Conservation (phyloP, 192 early-diverging fungal genomes). For the Coemansia sp. region DNA sequence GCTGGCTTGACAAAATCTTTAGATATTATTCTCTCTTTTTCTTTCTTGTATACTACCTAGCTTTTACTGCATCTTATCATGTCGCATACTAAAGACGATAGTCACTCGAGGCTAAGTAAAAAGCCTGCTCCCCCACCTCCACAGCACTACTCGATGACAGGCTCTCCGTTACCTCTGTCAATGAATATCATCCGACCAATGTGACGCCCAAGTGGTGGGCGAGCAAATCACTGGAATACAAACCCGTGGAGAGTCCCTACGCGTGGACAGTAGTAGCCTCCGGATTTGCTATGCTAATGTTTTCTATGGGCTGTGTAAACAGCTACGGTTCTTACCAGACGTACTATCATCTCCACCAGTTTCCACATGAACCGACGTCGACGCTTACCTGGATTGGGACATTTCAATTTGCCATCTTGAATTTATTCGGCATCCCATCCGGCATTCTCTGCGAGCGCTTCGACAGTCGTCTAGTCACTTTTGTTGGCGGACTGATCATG, state of each 20-base stretch:
- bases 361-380: conserved; percentile 45
- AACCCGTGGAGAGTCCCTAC: conserved; percentile 36
- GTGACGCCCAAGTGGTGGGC: conserved; percentile 26
- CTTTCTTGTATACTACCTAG: background rate
- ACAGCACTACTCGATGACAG: background rate
- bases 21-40: background rate
- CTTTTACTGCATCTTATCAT: background rate
- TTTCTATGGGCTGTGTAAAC: conserved; percentile 59
- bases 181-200: background rate
- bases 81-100: conserved; percentile 11
- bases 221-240: conserved; percentile 35
- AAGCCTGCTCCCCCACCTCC: background rate
- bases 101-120: background rate
- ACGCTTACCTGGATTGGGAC: conserved; percentile 59
- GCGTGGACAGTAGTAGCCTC: conserved; percentile 59
- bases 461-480: conserved; percentile 53
- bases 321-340: conserved; percentile 60
- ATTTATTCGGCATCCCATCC: conserved; percentile 47
- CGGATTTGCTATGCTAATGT: conserved; percentile 54
- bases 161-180: background rate
- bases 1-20: background rate
- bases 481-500: conserved; percentile 60
- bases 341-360: conserved; percentile 37
- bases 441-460: conserved; percentile 59
- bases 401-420: conserved; percentile 55